Base-by-base conservation (phyloP, 345 rosid genomes). In the Dovyalis caffra region DNA sequence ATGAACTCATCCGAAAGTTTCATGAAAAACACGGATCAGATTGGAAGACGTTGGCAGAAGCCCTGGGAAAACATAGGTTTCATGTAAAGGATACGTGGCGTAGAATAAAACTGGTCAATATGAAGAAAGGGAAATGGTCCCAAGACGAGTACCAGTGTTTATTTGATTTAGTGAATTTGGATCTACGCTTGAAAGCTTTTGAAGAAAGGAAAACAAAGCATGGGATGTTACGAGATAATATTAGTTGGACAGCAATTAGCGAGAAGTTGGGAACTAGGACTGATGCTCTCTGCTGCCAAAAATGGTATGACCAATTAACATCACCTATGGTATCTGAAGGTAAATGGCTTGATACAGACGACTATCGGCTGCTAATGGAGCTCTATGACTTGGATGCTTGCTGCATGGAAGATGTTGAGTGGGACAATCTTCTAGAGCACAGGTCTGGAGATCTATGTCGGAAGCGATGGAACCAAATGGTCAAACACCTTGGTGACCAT, bases 51-150 rank as follows among this genome's bases (percentile, higher is more conserved):
- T 68, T 92, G 77, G 94, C 80, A 4, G 89, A 86, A 12, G 80
- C 81, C 1, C 83, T 92, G 62, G 93, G 91, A 21, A 94, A 86
- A 78, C 80, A 84, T 76, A 84, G 95, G 77, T 11, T 73, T 71
- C 97, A 91, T 76, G 93, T 95, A 32, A 92, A 90, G 85, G 94
- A 92, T 72, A 69, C 91, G 16, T 91, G 91, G 89, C 85, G 92
- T 32, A 88, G 93, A 78, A 63, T 75, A 64, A 88, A 80, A 81
- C 32, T 91, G 76, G 3, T 74, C 2, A 70, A 76, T 29, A 35
- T 1, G 70, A 90, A 85, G 2, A 88, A 51, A 69, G 97, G 97
- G 12, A 12, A 33, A 2, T 92, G 96, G 97, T 78, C 83, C 63
- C 93, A 87, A 65, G 88, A 85, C 0, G 97, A 92, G 88, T 89